Percentiles rank a stretch among this genome's conserved stretches.
Conservation (phyloP, 1,284 basidiomycete genomes). For the Tremellales sp. region DNA sequence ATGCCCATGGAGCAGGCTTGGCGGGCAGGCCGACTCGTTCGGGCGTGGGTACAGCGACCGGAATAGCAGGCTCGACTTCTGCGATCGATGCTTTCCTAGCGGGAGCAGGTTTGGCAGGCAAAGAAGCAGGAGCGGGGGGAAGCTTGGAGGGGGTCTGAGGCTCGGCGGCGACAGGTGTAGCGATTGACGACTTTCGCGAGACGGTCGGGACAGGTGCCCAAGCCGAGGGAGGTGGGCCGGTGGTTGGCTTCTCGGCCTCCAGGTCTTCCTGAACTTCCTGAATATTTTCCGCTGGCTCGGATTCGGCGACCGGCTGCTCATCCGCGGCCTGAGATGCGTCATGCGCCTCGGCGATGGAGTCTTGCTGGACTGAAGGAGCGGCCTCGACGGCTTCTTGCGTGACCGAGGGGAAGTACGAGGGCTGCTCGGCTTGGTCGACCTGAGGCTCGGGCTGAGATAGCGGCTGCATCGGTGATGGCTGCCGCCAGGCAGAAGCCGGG, state of each 20-base stretch:
- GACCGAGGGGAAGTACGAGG: conserved; percentile 26
- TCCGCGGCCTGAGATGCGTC: conserved; percentile 2
- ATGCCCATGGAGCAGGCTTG: conserved; percentile 45
- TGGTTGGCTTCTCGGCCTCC: conserved; percentile 3
- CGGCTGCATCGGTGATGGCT: conserved; percentile 6
- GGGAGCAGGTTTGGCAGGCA: conserved; percentile 16
- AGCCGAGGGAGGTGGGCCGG: conserved; percentile 2
- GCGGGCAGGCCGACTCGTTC: conserved; percentile 44
- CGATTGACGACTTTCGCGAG: not conserved
- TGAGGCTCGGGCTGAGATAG: conserved; percentile 11
- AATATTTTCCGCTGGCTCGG: conserved; percentile 1
- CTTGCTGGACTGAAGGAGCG: conserved; percentile 12
- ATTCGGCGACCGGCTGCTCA: conserved; percentile 4
- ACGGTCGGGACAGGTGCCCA: not conserved
- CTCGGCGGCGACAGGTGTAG: conserved; percentile 4
- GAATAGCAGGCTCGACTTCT: conserved; percentile 20
- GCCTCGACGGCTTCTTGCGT: conserved; percentile 5
- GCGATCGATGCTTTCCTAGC: conserved; percentile 34
- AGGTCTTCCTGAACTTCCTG: conserved; percentile 3
- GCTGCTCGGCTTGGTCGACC: conserved; percentile 9
- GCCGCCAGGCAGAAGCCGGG: too few species aligned
- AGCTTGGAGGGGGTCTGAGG: conserved; percentile 13
- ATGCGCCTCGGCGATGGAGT: not conserved
- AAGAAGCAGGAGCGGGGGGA: conserved; percentile 19
- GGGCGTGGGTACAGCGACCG: conserved; percentile 12